phyloP scores from a whole-genome alignment of 495 filamentous ascomycete species.

The Penicillium longicatenatum region DNA sequence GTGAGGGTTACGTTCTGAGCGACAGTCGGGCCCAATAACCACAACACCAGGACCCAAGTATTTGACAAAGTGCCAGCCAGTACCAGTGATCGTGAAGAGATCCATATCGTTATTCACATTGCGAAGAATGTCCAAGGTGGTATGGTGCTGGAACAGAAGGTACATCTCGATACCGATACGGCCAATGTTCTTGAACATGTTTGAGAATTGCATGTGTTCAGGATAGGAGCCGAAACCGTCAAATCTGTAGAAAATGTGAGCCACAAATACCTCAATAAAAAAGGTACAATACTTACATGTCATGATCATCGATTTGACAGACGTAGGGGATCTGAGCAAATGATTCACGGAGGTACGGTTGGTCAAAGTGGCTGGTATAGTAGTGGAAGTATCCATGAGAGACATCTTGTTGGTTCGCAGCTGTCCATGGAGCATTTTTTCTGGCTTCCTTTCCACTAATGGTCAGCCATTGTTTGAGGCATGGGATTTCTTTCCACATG shows the following conservation, averaged over 20 bases:
- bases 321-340: slow-evolving; percentile 98
- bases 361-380: slow-evolving; percentile 96
- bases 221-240: slow-evolving; percentile 98
- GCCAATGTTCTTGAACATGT: slow-evolving; percentile 98
- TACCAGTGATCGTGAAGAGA: slow-evolving; percentile 94
- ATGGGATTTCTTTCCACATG: slow-evolving; percentile 93
- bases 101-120: slow-evolving; percentile 83
- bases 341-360: slow-evolving; percentile 87
- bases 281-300: slow-evolving; percentile 73
- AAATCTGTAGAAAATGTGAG: slow-evolving; percentile 58
- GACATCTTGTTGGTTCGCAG: slow-evolving; percentile 91
- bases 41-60: slow-evolving; percentile 90
- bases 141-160: slow-evolving; percentile 98
- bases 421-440: slow-evolving; percentile 88
- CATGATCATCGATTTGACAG: slow-evolving; percentile 92
- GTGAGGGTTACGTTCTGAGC: slow-evolving; percentile 84
- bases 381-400: slow-evolving; percentile 98
- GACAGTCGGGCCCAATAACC: slow-evolving; percentile 84
- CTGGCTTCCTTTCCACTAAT: slow-evolving; percentile 90
- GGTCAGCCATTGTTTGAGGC: slow-evolving; percentile 89
- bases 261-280: slow-evolving; percentile 16
- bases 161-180: slow-evolving; percentile 98
- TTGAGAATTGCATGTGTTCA: slow-evolving; percentile 95
- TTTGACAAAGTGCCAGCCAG: slow-evolving; percentile 98
- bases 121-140: slow-evolving; percentile 88